Evolutionary conservation across 2,329 filamentous ascomycete species (phyloP).

Genomic region (Fusarium keratoplasticum): DNA sequence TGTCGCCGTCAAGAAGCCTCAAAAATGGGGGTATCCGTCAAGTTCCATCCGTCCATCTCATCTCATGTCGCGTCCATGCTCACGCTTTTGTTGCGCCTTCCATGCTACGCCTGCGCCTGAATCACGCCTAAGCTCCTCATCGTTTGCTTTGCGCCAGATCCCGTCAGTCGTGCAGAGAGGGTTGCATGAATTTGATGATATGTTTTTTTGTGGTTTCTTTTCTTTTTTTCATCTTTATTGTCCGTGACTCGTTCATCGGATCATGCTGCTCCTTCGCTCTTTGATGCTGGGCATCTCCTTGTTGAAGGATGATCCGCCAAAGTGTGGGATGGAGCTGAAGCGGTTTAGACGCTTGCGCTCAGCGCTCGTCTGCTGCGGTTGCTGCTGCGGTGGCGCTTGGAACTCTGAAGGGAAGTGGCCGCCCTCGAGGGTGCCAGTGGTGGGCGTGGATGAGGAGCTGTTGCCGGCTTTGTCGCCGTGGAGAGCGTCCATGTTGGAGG

Average conservation of each 20-base stretch:
- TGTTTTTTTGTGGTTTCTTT: constrained; percentile 26
- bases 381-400: constrained; percentile 30
- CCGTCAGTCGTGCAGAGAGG: constrained; percentile 40
- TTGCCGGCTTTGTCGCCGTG: constrained; percentile 49
- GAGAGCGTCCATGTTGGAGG: constrained; percentile 52
- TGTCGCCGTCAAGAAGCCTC: constrained; percentile 28
- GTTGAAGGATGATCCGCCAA: constrained; percentile 54
- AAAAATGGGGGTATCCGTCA: constrained; percentile 39
- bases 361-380: constrained; percentile 14
- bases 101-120: constrained; percentile 33
- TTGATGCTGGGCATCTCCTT: constrained; percentile 50
- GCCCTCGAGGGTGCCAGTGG: constrained; percentile 43
- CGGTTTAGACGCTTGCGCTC: constrained; percentile 65
- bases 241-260: constrained; percentile 44
- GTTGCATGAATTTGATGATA: constrained; percentile 6
- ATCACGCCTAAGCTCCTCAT: constrained; percentile 20
- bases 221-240: constrained; percentile 25
- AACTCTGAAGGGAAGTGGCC: constrained; percentile 33
- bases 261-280: constrained; percentile 58
- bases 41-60: constrained; percentile 38
- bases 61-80: constrained; percentile 38
- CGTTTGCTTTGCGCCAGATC: constrained; percentile 36
- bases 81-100: constrained; percentile 28
- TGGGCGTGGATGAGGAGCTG: constrained; percentile 31
- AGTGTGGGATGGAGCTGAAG: constrained; percentile 67